Conservation (phyloP, 1,284 basidiomycete genomes). For the Heterobasidion irregulare region DNA sequence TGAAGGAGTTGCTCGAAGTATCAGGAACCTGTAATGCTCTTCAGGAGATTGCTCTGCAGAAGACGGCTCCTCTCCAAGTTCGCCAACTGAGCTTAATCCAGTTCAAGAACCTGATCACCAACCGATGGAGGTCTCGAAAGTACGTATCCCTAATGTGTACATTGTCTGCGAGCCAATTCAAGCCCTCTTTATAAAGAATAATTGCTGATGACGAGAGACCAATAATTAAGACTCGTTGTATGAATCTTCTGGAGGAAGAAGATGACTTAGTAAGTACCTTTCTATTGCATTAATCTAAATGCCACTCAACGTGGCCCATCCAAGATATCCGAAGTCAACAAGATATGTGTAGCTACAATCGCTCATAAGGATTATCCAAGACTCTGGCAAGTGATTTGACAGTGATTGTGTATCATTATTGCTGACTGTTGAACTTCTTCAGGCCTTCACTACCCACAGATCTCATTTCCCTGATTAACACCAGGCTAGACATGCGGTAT, state of each 20-base stretch:
- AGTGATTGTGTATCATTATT: conserved; percentile 3
- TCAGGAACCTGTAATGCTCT: conserved; percentile 63
- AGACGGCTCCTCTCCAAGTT: conserved; percentile 47
- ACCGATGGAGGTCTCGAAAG: conserved; percentile 69
- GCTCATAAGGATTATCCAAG: conserved; percentile 65
- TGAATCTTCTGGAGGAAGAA: conserved; percentile 59
- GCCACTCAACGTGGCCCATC: not conserved
- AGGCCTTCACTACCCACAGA: conserved; percentile 61
- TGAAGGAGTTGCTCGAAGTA: conserved; percentile 60
- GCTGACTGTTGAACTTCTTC: not conserved
- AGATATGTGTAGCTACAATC: conserved; percentile 60
- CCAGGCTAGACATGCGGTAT: conserved; percentile 41
- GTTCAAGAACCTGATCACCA: conserved; percentile 65
- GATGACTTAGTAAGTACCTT: conserved; percentile 55
- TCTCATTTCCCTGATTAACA: conserved; percentile 46
- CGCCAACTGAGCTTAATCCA: conserved; percentile 75
- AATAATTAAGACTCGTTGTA: conserved; percentile 49
- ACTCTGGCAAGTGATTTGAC: conserved; percentile 39
- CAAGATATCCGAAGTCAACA: conserved; percentile 70
- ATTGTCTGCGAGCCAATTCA: conserved; percentile 2
- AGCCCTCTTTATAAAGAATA: conserved; percentile 34
- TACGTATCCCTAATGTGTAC: conserved; percentile 21
- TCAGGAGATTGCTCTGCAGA: conserved; percentile 60
- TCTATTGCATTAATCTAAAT: not conserved
- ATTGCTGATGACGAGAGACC: conserved; percentile 55